Percentiles rank a stretch among this genome's conserved stretches.
Conservation (phyloP, 2,329 filamentous ascomycete genomes). For the Colletotrichum zoysiae region DNA sequence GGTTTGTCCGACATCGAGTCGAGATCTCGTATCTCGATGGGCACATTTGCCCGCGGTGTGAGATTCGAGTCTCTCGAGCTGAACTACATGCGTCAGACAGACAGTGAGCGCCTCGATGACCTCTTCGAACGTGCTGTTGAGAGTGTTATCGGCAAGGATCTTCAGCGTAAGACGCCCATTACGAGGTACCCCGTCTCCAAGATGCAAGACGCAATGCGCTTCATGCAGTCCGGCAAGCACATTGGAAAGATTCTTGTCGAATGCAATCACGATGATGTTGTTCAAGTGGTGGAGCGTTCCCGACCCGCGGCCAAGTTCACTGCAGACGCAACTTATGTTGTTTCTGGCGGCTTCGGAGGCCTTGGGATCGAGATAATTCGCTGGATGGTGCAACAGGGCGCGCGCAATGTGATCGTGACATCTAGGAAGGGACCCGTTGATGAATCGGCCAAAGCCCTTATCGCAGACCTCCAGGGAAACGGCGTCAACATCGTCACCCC, state of each 20-base stretch:
- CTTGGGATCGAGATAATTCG: conserved; percentile 51
- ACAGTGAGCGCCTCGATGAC: conserved; percentile 27
- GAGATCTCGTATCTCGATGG: conserved; percentile 1
- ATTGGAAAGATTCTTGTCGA: conserved; percentile 59
- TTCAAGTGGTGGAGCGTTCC: neutral
- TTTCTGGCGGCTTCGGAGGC: conserved; percentile 44
- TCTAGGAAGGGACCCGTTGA: conserved; percentile 50
- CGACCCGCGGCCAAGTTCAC: conserved; percentile 40
- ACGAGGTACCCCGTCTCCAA: conserved; percentile 45
- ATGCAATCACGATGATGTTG: conserved; percentile 34
- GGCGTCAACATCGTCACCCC: neutral
- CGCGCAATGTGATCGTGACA: conserved; percentile 50
- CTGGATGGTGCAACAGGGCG: conserved; percentile 53
- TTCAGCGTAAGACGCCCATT: conserved; percentile 44
- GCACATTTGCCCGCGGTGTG: conserved; percentile 18
- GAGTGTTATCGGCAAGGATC: neutral
- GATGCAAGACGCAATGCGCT: conserved; percentile 56
- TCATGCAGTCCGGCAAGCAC: conserved; percentile 59
- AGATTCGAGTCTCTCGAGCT: conserved; percentile 30
- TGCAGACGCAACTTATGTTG: conserved; percentile 14
- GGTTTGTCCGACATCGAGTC: conserved; percentile 4
- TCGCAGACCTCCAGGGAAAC: neutral
- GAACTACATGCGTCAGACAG: conserved; percentile 24
- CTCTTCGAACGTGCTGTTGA: conserved; percentile 2
- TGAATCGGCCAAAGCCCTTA: neutral